Base-by-base conservation (phyloP, 208 protist genomes). In the Leptomonas pyrrhocoris region DNA sequence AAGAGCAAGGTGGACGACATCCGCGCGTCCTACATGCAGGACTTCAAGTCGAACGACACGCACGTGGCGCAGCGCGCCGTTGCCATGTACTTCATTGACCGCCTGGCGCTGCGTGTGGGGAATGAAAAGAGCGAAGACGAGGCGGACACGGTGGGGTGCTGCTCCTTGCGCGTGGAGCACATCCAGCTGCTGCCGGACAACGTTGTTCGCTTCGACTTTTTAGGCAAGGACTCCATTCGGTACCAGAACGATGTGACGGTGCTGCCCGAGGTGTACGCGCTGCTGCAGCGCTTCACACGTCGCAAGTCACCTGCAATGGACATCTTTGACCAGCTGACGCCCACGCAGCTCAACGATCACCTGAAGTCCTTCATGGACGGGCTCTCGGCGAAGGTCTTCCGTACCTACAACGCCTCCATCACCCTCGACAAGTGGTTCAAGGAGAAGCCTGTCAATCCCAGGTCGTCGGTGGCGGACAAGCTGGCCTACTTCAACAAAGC, bases 381-480 rank as follows among this genome's bases (percentile, higher is more conserved):
- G 36, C 86, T 99, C 51, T 93, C 91, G 9, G 98, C 98, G 11
- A 99, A 99, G 87, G 98, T 99, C 34, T 99, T 99, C 83, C 98
- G 99, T 97, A 99, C 99, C 25, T 99, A 98, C 87, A 99, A 99
- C 84, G 98, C 98, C 34, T 99, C 98, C 21, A 92, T 98, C 56
- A 99, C 97, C 12, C 86, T 99, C 19, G 92, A 99, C 68, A 56
- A 87, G n/a, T 96, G 98, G 89, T 97, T 99, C 61, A 87, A 89
- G 58, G 92, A 98, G 71, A 93, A 87, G 51, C 93, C 90, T 9
- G 89, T 93, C 28, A 57, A 90, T n/a, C 38, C 71, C 1, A 86
- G 87, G 48, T 69, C 85, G 31, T 87, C 92, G 18, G 40, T 92
- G 7, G 53, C 85, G 0, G 92, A 95, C 40, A 99, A 98, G 82